These are phyloP conservation scores for Claviceps spartinae DNA, from an alignment of 2,329 filamentous ascomycete genomes.

Conservation along the genomic window DNA sequence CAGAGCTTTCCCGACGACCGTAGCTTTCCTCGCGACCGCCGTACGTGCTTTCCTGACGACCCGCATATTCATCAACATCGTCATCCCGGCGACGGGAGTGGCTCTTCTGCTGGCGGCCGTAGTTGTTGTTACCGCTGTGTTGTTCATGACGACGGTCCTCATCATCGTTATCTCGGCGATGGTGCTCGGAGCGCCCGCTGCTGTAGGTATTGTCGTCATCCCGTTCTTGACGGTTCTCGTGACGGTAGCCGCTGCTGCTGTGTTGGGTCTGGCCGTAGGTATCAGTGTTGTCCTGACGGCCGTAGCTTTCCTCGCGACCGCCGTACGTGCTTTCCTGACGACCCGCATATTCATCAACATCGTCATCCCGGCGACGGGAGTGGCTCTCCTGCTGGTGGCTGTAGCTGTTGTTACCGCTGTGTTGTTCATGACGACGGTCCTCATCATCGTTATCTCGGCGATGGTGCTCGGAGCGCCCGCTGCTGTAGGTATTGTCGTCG, in stretches of 20 bases:
- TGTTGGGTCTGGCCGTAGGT: conserved; percentile 42
- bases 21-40: conserved; percentile 27
- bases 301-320: too few species aligned
- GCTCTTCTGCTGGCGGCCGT: conserved; percentile 11
- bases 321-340: too few species aligned
- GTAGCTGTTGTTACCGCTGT: too few species aligned
- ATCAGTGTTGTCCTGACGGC: conserved; percentile 34
- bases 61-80: conserved; percentile 18
- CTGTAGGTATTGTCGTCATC: conserved; percentile 13
- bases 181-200: conserved; percentile 6
- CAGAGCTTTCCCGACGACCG: conserved; percentile 11
- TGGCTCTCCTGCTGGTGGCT: too few species aligned
- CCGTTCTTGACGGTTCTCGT: conserved; percentile 12
- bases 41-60: conserved; percentile 41
- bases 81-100: conserved; percentile 10
- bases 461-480: conserved; percentile 6
- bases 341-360: too few species aligned
- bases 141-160: conserved; percentile 11
- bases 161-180: conserved; percentile 8
- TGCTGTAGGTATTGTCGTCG: conserved; percentile 12
- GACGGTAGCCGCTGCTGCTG: conserved; percentile 18
- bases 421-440: conserved; percentile 11
- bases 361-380: too few species aligned
- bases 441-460: conserved; percentile 9
- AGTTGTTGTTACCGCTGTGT: conserved; percentile 5